phyloP scores from a whole-genome alignment of 257 asterid species.

The Verbena officinalis region DNA sequence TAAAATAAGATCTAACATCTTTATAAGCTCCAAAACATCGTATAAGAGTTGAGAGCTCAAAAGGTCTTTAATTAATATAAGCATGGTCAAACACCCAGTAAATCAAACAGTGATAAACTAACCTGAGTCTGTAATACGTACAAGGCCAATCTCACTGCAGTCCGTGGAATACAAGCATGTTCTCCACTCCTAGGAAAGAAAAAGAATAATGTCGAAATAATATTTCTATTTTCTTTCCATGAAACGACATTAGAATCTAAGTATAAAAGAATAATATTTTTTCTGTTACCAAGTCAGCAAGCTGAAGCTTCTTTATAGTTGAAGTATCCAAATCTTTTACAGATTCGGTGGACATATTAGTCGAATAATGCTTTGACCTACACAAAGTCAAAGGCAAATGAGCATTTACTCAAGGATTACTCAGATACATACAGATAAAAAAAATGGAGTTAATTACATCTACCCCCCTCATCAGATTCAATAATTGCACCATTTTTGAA shows the following conservation, averaged over 20 bases:
- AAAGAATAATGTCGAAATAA: conserved; percentile 19
- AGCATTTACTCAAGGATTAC: conserved; percentile 27
- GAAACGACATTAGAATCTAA: conserved; percentile 17
- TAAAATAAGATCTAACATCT: conserved; percentile 1
- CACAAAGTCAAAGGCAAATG: conserved; percentile 24
- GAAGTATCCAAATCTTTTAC: conserved; percentile 47
- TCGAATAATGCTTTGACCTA: conserved; percentile 56
- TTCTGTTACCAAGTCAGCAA: conserved; percentile 73
- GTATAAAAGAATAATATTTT: conserved; percentile 15
- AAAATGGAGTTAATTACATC: no score
- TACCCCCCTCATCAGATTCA: no score
- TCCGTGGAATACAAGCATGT: conserved; percentile 70
- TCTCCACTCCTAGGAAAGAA: conserved; percentile 69
- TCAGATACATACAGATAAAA: not conserved
- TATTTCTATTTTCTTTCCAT: conserved; percentile 21
- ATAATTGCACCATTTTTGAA: no score
- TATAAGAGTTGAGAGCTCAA: no score
- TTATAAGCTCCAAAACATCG: not conserved
- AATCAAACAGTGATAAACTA: no score
- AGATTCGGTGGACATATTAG: conserved; percentile 51
- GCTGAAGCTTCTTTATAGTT: conserved; percentile 60
- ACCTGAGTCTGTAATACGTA: conserved; percentile 67
- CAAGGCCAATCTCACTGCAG: conserved; percentile 90
- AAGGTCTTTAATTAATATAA: no score
- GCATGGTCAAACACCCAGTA: no score